Evolutionary conservation across 768 basidiomycete genomes (phyloP), one percentile per base, ranked within the genome.

Genomic region (Boletus pseudo-olivaceus): DNA sequence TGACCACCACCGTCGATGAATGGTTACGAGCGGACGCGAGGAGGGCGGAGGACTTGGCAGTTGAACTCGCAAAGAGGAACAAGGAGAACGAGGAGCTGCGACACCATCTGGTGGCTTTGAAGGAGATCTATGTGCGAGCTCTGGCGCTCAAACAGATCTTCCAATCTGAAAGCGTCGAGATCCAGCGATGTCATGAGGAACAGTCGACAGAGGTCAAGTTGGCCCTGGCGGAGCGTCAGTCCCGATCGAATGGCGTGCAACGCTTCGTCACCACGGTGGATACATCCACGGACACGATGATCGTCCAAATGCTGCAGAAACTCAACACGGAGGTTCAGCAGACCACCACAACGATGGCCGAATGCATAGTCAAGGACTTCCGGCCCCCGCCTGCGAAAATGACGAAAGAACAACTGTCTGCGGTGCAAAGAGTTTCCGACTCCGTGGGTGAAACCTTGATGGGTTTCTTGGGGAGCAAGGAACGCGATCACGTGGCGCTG

Each of bases 321-420:
- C 56, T 60, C 23, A 60, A 58, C 33, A 33, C 46, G 9, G 59
- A 58, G 49, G 47, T 60, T n/a, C 49, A 51, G 15, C 49, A 48
- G 38, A 51, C 19, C 27, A 45, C 56, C 3, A 48, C 46, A 7
- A 9, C 44, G 4, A 58, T 59, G 30, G 58, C 55, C 1, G 55
- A 59, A 12, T 15, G 4, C 7, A 29, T 59, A 1, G 10, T 38
- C 44, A 19, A 47, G 26, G 32, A 19, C 26, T 39, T 47, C 34
- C 38, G 19, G 8, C 20, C 27, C 34, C 43, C 15, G 15, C 0
- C 32, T 26, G 5, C 38, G 19, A n/a, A 15, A 26, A 4, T 12
- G 30, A 38, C 37, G 11, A 35, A 32, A 15, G 46, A 56, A 23
- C 44, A 43, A 34, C 4, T 2, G 7, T 17, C 48, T 37, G 45